Evolutionary conservation across 129 eudicot genomes (phyloP).

Genomic region (Ambrosia artemisiifolia): DNA sequence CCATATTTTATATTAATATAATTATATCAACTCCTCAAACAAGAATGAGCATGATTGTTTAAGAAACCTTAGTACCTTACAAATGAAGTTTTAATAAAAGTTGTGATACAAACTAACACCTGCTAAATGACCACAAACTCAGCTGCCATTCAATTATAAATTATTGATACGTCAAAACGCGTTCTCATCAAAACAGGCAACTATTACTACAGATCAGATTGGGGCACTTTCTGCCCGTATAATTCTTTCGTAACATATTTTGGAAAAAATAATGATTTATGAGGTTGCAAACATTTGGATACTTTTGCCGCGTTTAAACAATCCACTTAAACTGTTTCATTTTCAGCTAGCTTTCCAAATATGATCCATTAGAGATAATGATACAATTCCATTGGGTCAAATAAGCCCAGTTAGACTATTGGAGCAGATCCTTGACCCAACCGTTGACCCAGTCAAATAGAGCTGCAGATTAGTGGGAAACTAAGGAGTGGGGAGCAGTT

Average conservation of each 20-base stretch:
- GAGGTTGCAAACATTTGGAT: neutral
- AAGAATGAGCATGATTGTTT: neutral
- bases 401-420: too few relatives aligned
- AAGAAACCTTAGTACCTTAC: conserved; percentile 7
- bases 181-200: neutral
- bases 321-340: neutral
- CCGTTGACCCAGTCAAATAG: too few relatives aligned
- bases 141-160: neutral
- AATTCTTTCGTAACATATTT: neutral
- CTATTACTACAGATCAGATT: neutral
- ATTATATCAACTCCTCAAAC: neutral
- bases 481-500: too few relatives aligned
- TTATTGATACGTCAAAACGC: neutral
- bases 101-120: neutral
- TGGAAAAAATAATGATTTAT: neutral
- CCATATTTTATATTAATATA: too few relatives aligned
- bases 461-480: too few relatives aligned
- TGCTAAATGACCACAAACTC: neutral
- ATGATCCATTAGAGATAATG: neutral
- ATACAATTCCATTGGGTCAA: too few relatives aligned
- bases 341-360: neutral
- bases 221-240: neutral
- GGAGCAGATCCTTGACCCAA: too few relatives aligned
- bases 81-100: neutral
- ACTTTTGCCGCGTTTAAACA: neutral